Evolutionary conservation across 2,329 filamentous ascomycete genomes (phyloP).

Genomic region (Triangularia verruculosa): DNA sequence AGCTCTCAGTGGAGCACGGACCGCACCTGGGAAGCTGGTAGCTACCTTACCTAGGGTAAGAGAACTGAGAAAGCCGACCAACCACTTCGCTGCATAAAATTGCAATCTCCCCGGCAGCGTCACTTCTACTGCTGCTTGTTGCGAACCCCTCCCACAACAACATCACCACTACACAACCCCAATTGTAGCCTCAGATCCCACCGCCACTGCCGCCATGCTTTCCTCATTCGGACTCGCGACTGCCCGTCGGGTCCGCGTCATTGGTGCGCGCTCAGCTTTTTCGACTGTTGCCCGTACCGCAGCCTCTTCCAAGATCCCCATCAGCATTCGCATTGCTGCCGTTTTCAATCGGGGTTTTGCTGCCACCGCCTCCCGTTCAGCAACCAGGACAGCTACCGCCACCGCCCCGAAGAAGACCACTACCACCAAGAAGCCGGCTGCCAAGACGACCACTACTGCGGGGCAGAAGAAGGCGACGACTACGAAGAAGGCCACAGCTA

Average conservation of each 20-base stretch:
- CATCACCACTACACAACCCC: slow-evolving; percentile 1
- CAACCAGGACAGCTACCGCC: slow-evolving; percentile 29
- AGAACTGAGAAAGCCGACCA: not conserved
- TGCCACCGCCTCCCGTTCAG: slow-evolving; percentile 22
- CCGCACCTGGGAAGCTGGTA: not conserved
- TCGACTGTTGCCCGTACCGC: slow-evolving; percentile 5
- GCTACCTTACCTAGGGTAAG: not conserved
- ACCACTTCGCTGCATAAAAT: slow-evolving; percentile 4
- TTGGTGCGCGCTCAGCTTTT: slow-evolving; percentile 16
- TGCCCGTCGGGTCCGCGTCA: slow-evolving; percentile 22
- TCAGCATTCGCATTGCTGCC: slow-evolving; percentile 15
- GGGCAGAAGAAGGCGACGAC: not conserved
- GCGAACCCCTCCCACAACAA: not conserved
- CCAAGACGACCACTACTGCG: slow-evolving; percentile 1
- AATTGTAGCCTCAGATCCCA: not conserved
- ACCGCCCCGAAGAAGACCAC: slow-evolving; percentile 10
- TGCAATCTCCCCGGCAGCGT: slow-evolving; percentile 3
- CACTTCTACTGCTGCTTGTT: not conserved
- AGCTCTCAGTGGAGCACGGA: not conserved
- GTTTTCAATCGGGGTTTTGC: slow-evolving; percentile 23
- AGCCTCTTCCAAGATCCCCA: slow-evolving; percentile 11
- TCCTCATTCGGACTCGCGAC: slow-evolving; percentile 25
- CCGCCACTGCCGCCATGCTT: slow-evolving; percentile 23
- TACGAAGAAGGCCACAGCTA: slow-evolving; percentile 18
- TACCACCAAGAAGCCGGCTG: slow-evolving; percentile 3